Percentiles rank a stretch among this genome's conserved stretches.
Evolutionary conservation across 2,329 filamentous ascomycete genomes (phyloP).

Genomic region (Pezicula radicicola): DNA sequence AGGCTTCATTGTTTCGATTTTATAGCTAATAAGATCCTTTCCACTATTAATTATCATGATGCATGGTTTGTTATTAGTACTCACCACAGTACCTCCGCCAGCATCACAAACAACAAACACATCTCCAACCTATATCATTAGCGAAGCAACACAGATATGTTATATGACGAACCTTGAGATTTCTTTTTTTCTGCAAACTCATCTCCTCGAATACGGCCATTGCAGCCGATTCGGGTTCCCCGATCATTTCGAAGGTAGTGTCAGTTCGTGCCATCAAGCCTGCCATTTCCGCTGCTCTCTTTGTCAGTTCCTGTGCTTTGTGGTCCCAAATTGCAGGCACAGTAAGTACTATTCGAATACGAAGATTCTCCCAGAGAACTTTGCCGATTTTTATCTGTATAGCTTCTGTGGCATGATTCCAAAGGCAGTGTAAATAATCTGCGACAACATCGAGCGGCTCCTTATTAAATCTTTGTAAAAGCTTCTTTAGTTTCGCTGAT

Average conservation of each 20-base stretch:
- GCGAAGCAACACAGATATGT: background rate
- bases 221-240: constrained; percentile 8
- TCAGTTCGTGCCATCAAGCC: background rate
- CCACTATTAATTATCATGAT: background rate
- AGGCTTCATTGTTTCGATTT: background rate
- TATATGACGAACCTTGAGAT: background rate
- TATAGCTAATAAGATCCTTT: constrained; percentile 9
- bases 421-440: background rate
- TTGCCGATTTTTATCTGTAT: background rate
- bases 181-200: background rate
- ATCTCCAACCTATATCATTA: background rate
- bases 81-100: constrained; percentile 36
- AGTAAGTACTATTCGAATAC: background rate
- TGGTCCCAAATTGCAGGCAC: constrained; percentile 1
- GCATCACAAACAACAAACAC: constrained; percentile 59
- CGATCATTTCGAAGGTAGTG: constrained; percentile 1
- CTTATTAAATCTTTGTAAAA: background rate
- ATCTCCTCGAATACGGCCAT: constrained; percentile 3
- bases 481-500: background rate
- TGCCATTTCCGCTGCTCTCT: constrained; percentile 44
- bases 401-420: background rate
- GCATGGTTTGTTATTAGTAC: too few relatives aligned
- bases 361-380: background rate
- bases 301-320: constrained; percentile 39
- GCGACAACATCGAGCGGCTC: background rate